Evolutionary conservation across 148 eudicot genomes (phyloP), one percentile per base, ranked within the genome.

Genomic region (Rhododendron ovatum): DNA sequence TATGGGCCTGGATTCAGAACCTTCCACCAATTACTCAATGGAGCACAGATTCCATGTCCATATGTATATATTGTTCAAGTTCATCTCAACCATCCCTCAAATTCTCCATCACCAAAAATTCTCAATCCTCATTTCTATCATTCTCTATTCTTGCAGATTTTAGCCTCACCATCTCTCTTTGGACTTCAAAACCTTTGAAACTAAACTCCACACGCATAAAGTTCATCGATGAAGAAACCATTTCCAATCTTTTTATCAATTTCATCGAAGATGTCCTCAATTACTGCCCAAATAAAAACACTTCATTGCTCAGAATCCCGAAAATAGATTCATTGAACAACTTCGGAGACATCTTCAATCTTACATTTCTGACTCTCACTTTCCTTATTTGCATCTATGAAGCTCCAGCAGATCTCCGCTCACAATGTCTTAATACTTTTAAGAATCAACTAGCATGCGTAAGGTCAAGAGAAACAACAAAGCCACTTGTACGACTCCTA

Each of bases 321-420:
- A 77, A 76, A 59, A 48, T 86, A 1, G 80, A 89, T 57, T 83
- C 90, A 35, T 15, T 87, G 47, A 67, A 90, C 53, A 83, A 88
- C 82, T 50, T 90, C 47, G 89, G 91, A 83, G 90, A 90, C 59
- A 86, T 91, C 26, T 92, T 96, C 90, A 94, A 95, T 73, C 65
- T 92, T 87, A 79, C 94, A 3, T 90, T 96, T 71, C 92, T 95
- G 57, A 90, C 92, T 71, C 92, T 96, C 12, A 85, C 88, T 39
- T 96, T 95, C 92, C 65, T 95, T 65, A 82, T 96, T 22, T 95
- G 96, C 88, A 91, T 96, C 83, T 96, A 95, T 28, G 98, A 96
- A 89, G 95, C 98, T 63, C 99, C 99, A 7, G 30, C 53, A 65
- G 95, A 94, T 85, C 86, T 96, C 39, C 93, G 98, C 0, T 78